A percentile compares a stretch with the other conserved stretches of the same genome.
Evolutionary conservation across 2,329 filamentous ascomycete genomes (phyloP).

Genomic region (Penicillium sp.): DNA sequence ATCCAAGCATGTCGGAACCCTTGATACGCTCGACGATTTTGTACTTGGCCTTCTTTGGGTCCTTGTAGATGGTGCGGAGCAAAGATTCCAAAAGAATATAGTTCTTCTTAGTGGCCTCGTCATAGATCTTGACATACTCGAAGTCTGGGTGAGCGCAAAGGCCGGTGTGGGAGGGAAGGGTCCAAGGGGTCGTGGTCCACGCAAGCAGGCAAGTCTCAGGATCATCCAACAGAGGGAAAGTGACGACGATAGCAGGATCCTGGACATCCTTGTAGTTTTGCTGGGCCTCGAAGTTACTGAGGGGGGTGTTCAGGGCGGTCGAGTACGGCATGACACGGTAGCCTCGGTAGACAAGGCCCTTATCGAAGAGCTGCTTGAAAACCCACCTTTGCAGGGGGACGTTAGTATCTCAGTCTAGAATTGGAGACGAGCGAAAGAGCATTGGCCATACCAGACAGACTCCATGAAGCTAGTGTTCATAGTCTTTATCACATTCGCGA

Average conservation of each 20-base stretch:
- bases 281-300: constrained; percentile 91
- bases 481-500: constrained; percentile 56
- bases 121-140: constrained; percentile 83
- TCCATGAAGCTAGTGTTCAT: constrained; percentile 98
- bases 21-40: constrained; percentile 77
- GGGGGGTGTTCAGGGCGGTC: constrained; percentile 81
- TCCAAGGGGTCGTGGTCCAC: constrained; percentile 92
- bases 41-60: constrained; percentile 92
- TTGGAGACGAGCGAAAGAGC: not conserved
- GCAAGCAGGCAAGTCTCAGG: constrained; percentile 74
- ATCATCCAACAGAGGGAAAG: constrained; percentile 80
- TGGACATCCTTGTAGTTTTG: constrained; percentile 94
- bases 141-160: constrained; percentile 79
- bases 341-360: constrained; percentile 84
- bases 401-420: not conserved
- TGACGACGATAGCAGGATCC: constrained; percentile 85
- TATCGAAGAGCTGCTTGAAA: constrained; percentile 90
- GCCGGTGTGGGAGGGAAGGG: constrained; percentile 76
- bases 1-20: constrained; percentile 82
- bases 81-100: constrained; percentile 84
- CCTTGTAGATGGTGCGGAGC: constrained; percentile 83
- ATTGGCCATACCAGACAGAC: constrained; percentile 73
- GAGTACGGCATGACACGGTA: constrained; percentile 95
- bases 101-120: constrained; percentile 78
- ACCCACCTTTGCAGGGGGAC: constrained; percentile 54